A percentile compares a stretch with the other conserved stretches of the same genome.
Evolutionary conservation across 129 eudicot species (phyloP).

Genomic region (Mikania micrantha): DNA sequence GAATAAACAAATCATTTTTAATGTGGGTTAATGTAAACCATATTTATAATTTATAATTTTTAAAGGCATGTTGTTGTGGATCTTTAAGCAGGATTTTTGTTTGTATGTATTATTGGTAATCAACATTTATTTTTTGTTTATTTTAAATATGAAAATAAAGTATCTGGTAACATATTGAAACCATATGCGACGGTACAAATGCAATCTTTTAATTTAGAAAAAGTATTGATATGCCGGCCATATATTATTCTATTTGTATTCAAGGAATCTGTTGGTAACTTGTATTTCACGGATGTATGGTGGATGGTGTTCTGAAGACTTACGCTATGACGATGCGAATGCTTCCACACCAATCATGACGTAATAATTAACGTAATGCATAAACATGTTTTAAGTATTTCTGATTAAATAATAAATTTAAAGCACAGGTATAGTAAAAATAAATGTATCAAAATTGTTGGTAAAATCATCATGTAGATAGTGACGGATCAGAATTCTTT

Average conservation of each 20-base stretch:
- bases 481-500: too few relatives aligned
- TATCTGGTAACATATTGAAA: not conserved
- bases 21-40: too few relatives aligned
- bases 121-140: too few relatives aligned
- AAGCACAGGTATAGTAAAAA: too few relatives aligned
- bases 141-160: not conserved
- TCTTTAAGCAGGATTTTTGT: too few relatives aligned
- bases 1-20: too few relatives aligned
- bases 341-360: not conserved
- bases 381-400: too few relatives aligned
- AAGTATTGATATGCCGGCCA: not conserved
- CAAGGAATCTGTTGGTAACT: not conserved
- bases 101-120: not conserved
- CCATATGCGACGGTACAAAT: not conserved
- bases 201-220: not conserved
- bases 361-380: not conserved
- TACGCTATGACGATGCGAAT: not conserved
- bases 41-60: too few relatives aligned
- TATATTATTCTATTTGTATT: not conserved
- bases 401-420: too few relatives aligned
- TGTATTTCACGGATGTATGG: not conserved
- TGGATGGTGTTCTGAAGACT: not conserved
- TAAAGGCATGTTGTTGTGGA: too few relatives aligned
- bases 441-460: too few relatives aligned
- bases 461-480: too few relatives aligned